These are phyloP conservation scores for Marvania coccoides DNA, from an alignment of 139 green algal genomes.

Conservation along the genomic window DNA sequence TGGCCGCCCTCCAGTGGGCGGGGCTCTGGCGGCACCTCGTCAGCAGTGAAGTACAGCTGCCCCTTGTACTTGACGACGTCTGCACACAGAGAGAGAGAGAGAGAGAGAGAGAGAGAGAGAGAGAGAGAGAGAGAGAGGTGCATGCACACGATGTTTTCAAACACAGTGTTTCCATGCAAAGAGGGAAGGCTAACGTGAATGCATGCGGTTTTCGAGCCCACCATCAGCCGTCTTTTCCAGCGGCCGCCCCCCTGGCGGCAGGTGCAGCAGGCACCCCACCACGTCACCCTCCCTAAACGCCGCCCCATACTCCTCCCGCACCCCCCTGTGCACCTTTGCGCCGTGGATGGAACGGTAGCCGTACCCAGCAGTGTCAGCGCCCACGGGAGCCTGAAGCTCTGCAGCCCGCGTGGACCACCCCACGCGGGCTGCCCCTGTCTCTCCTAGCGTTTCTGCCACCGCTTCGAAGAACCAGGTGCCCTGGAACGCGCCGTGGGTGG, in stretches of 20 bases:
- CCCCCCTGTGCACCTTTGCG: constrained; percentile 50
- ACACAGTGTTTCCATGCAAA: no score
- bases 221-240: constrained; percentile 8
- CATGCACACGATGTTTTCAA: not conserved
- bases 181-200: no score
- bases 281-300: constrained; percentile 38
- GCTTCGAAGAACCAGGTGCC: constrained; percentile 75
- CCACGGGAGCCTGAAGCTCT: constrained; percentile 76
- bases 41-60: constrained; percentile 33
- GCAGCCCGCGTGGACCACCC: constrained; percentile 67
- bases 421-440: constrained; percentile 54
- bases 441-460: constrained; percentile 45
- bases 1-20: constrained; percentile 36
- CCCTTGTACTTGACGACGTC: constrained; percentile 43
- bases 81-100: constrained; percentile 5
- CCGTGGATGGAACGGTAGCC: constrained; percentile 68
- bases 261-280: constrained; percentile 50
- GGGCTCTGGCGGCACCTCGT: constrained; percentile 15
- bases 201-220: not conserved
- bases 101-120: not conserved
- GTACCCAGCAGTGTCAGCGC: constrained; percentile 52
- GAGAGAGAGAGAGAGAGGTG: not conserved
- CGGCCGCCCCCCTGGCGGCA: constrained; percentile 18
- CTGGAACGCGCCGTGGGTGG: constrained; percentile 55
- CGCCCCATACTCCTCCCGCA: constrained; percentile 40